Conservation (phyloP, 805 yeast species). For the Jamesozyma gamospora region DNA sequence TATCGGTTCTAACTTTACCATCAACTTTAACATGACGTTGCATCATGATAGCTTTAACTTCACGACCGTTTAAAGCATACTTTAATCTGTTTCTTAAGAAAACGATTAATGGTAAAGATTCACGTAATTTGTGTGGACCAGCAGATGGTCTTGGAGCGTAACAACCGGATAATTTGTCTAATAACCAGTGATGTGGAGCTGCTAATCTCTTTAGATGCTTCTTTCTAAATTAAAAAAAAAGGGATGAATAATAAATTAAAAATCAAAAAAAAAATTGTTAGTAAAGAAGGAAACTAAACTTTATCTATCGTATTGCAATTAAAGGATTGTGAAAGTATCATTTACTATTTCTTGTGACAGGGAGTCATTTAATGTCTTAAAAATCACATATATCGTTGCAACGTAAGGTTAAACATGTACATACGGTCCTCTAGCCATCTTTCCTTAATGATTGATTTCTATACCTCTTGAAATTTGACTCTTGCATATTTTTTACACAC, state of each 20-base stretch:
- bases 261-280: background rate
- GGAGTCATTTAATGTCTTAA: too few species aligned
- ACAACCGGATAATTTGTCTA: constrained; percentile 98
- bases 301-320: background rate
- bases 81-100: constrained; percentile 97
- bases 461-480: background rate
- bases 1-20: constrained; percentile 99
- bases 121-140: constrained; percentile 99
- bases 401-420: background rate
- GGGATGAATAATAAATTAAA: background rate
- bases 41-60: constrained; percentile 96
- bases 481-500: too few species aligned
- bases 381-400: too few species aligned
- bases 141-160: constrained; percentile 99
- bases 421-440: constrained; percentile 67
- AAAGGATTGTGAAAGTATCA: background rate
- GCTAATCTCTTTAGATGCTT: constrained; percentile 99
- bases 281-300: background rate
- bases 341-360: too few species aligned
- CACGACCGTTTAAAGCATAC: constrained; percentile 98
- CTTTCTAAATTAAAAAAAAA: constrained; percentile 68
- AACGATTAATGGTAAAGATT: constrained; percentile 92
- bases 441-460: constrained; percentile 18
- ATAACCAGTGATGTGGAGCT: constrained; percentile 99
- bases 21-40: constrained; percentile 98